These are phyloP conservation scores for Umbelopsis ramanniana DNA, from an alignment of 192 early-diverging fungal genomes.

Conservation along the genomic window DNA sequence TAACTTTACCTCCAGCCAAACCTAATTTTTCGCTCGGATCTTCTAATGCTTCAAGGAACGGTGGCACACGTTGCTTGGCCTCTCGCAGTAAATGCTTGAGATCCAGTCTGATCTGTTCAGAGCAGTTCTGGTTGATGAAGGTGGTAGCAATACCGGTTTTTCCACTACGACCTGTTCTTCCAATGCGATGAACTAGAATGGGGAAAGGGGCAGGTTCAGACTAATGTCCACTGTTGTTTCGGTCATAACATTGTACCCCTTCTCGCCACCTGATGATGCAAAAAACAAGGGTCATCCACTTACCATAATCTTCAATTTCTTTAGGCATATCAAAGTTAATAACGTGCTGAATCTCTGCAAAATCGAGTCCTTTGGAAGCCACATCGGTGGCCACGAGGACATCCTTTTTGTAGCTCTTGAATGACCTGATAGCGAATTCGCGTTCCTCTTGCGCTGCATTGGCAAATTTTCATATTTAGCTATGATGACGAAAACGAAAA, in stretches of 20 bases:
- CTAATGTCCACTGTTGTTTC: too few species aligned
- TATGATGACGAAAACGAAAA: neutral
- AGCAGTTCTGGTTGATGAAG: conserved; percentile 92
- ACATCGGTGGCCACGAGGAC: conserved; percentile 97
- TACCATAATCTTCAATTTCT: conserved; percentile 98
- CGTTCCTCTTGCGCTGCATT: conserved; percentile 89
- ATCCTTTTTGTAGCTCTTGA: conserved; percentile 90
- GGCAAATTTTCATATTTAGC: neutral
- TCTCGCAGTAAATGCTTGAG: conserved; percentile 90
- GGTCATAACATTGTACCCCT: too few species aligned
- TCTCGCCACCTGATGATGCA: too few species aligned
- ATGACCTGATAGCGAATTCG: conserved; percentile 92
- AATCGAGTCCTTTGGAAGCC: conserved; percentile 96
- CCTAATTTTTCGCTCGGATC: conserved; percentile 90
- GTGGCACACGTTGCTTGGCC: conserved; percentile 93
- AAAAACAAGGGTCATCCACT: too few species aligned
- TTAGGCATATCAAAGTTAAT: conserved; percentile 99
- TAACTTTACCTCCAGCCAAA: conserved; percentile 59
- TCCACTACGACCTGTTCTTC: conserved; percentile 95
- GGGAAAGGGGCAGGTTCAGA: too few species aligned
- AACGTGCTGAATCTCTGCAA: conserved; percentile 94
- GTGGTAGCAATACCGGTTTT: conserved; percentile 97
- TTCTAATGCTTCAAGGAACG: conserved; percentile 79
- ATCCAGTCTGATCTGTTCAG: conserved; percentile 93
- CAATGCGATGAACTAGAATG: conserved; percentile 85